Conservation (phyloP, 2,329 filamentous ascomycete species). For the Leptosphaerulina australis region DNA sequence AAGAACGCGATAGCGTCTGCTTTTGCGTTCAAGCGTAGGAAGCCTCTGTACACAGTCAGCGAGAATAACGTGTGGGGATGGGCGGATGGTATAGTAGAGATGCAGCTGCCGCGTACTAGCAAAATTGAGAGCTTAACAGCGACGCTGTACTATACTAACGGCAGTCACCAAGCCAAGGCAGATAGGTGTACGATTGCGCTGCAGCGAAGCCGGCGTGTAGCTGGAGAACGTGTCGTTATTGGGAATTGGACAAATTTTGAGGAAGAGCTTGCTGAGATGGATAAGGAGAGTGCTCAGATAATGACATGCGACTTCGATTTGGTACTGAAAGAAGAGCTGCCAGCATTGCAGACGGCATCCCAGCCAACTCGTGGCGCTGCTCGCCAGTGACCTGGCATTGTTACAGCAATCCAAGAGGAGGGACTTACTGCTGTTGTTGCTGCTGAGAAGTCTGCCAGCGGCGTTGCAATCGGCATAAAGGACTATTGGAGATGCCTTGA, state of each 20-base stretch:
- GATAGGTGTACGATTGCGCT: conserved; percentile 9
- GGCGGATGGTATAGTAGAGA: conserved; percentile 6
- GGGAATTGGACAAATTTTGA: conserved; percentile 4
- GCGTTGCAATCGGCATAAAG: background rate
- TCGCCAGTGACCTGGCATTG: background rate
- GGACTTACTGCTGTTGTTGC: conserved; percentile 2
- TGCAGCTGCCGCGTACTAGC: background rate
- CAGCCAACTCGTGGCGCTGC: background rate
- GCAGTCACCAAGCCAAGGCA: background rate
- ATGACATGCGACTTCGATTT: background rate
- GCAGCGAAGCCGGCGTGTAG: background rate
- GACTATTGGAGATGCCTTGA: background rate
- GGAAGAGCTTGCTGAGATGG: background rate
- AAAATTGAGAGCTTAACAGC: conserved; percentile 5
- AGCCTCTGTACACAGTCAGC: background rate
- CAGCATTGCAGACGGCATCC: background rate
- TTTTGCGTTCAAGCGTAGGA: background rate
- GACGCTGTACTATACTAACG: conserved; percentile 6
- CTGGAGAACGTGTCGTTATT: background rate
- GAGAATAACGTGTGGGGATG: conserved; percentile 1
- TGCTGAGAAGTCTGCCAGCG: background rate
- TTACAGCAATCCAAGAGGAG: background rate
- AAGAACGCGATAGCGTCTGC: conserved; percentile 1
- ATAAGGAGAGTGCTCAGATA: background rate
- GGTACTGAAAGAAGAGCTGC: background rate